Evolutionary conservation across 768 basidiomycete species (phyloP), one percentile per base, ranked within the genome.

Genomic region (Rhizopogon vesiculosus): DNA sequence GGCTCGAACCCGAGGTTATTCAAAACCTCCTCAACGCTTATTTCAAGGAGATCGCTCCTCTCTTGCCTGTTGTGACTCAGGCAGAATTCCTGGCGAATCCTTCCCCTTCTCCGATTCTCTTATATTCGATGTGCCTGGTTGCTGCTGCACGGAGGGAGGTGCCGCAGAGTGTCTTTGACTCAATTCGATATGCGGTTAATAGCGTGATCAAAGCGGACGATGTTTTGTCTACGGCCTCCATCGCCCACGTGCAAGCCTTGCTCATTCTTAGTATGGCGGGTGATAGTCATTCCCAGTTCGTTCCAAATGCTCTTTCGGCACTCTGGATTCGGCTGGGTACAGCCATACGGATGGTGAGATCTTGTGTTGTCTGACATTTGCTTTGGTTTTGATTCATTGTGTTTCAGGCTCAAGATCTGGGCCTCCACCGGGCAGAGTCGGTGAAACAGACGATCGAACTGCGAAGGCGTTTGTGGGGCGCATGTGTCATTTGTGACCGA

Each of bases 91-190:
- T 97, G 58, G 80, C 86, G 39, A 82, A 69, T 49, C 78, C 83
- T 19, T 84, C 83, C 13, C 89, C 87, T 0, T 82, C 93, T 3
- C 85, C 89, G 4, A 78, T 99, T 22, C 72, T 98, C 55, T 80
- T 98, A 19, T 98, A 98, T 70, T 87, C 92, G 39, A 94, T 98
- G 72, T 98, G 94, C 70, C 86, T 93, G 31, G 86, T 98, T 42
- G 91, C 95, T 18, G 90, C 91, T 15, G 86, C 93, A 31, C 81
- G 89, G 53, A 82, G 95, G 48, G 86, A 91, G 57, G 85, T 91
- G 5, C 88, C 93, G 3, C 86, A 91, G 61, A 76, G 79, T 51
- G 80, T 95, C n/a, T 97, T 98, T 62, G 90, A 96, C 62, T 86
- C 87, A 2, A 86, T 99, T 55, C 84, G 96, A 57, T 87, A 84